Evolutionary conservation across 2,329 filamentous ascomycete genomes (phyloP).

Genomic region (Fusarium xyrophilum): DNA sequence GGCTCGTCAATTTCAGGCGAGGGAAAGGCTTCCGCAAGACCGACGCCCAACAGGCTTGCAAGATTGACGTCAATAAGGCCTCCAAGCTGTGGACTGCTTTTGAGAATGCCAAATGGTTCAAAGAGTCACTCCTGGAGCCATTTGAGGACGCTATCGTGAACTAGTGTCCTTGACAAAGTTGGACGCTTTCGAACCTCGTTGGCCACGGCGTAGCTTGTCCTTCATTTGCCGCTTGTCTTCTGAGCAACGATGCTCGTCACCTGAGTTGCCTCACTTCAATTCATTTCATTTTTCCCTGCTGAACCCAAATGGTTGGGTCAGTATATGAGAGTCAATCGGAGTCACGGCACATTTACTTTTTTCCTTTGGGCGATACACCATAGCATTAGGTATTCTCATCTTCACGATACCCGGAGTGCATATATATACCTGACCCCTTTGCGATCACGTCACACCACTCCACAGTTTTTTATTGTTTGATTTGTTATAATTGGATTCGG

Average conservation of each 20-base stretch:
- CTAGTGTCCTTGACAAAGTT: neutral
- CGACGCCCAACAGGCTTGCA: conserved; percentile 94
- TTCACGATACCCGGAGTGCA: conserved; percentile 53
- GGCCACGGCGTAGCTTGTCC: conserved; percentile 22
- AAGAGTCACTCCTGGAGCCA: conserved; percentile 54
- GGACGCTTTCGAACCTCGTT: conserved; percentile 2
- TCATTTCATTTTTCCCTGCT: conserved; percentile 8
- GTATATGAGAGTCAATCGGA: conserved; percentile 37
- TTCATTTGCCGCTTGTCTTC: conserved; percentile 7
- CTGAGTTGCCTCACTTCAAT: neutral
- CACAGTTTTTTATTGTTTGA: conserved; percentile 39
- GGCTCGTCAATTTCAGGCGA: conserved; percentile 70
- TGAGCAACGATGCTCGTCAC: conserved; percentile 10
- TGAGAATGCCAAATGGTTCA: conserved; percentile 85
- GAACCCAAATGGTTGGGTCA: conserved; percentile 21
- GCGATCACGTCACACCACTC: conserved; percentile 50
- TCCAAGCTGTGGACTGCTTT: conserved; percentile 91
- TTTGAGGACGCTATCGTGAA: conserved; percentile 41
- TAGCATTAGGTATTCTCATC: conserved; percentile 46
- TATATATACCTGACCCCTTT: conserved; percentile 44
- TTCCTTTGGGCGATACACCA: conserved; percentile 45
- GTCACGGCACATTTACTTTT: conserved; percentile 42
- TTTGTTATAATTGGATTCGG: conserved; percentile 20
- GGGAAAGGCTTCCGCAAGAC: conserved; percentile 93
- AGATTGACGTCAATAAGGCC: conserved; percentile 97